These are phyloP conservation scores for Cucumis melo DNA, from an alignment of 306 rosid genomes.

Conservation along the genomic window DNA sequence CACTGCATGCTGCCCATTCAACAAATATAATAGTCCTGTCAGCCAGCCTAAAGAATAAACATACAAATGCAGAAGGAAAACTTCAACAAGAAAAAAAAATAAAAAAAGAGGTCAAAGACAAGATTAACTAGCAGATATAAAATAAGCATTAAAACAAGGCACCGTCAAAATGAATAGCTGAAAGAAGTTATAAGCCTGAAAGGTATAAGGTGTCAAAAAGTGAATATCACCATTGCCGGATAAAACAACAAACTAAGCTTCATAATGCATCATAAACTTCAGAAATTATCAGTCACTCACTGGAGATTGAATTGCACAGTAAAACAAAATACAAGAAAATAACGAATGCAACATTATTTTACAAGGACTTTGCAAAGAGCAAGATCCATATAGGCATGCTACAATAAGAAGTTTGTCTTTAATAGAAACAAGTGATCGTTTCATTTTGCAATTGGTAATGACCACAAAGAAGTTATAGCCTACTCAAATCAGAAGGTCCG, in stretches of 20 bases:
- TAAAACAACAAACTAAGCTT: neutral
- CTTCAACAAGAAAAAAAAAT: conserved; percentile 27
- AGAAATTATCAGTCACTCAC: neutral
- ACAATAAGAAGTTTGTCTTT: neutral
- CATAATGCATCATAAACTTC: neutral
- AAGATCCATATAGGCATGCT: neutral
- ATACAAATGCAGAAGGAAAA: conserved; percentile 43
- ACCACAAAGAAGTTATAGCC: neutral
- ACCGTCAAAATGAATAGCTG: neutral
- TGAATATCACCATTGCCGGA: neutral
- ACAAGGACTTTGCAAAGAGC: neutral
- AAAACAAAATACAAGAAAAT: neutral
- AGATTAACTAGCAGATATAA: neutral
- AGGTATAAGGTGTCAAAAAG: neutral
- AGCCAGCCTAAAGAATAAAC: conserved; percentile 85
- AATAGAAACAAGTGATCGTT: neutral
- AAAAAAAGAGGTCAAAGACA: conserved; percentile 10
- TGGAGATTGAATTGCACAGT: neutral
- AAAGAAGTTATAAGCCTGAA: neutral
- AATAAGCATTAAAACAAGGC: neutral
- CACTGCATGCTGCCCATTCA: conserved; percentile 76
- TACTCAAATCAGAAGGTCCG: neutral
- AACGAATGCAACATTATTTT: neutral
- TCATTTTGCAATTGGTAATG: neutral
- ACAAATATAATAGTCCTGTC: conserved; percentile 82